Evolutionary conservation across 139 green algal genomes (phyloP), one percentile per base, ranked within the genome.

Genomic region (Deuterostichococcus epilithicus): DNA sequence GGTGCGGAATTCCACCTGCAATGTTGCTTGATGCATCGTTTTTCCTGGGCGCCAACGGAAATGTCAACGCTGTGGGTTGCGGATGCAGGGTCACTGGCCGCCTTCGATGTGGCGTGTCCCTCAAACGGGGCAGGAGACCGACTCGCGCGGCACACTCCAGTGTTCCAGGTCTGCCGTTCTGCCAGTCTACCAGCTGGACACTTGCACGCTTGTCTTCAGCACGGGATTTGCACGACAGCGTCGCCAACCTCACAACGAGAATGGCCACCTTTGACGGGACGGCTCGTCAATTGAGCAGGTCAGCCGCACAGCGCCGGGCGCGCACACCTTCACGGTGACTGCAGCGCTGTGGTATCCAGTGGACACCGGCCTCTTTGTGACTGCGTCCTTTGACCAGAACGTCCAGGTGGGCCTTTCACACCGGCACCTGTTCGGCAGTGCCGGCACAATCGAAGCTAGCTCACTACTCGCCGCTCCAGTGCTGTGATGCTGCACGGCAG

Each of bases 281-380:
- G n/a, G n/a, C n/a, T n/a, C 60, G 8, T 42, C 63, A 34, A 15
- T 78, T 13, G 39, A 79, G 8, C 68, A 72, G 30, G 47, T 79
- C 5, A 36, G 37, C 28, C 36, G 74, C 4, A 35, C 36, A 28
- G 74, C 47, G 3, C 71, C 75, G 3, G 75, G 58, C 36, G 71
- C 42, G 0, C 89, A 92, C 74, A 77, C 73, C 25, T 86, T 81
- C 59, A 81, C 76, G 33, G 80, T 92, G 15, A 85, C 85, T 2
- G 78, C 71, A 25, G 79, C 86, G n/a, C 68, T 69, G 0, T 95
- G 94, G 94, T 97, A 97, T 68, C 92, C 94, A 1, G 75, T 96
- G 0, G 94, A 98, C 81, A 92, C 87, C 0, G 94, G 93, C 1
- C 75, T 94, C 44, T 94, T 94, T 77, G 82, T 94, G 4, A 87